These are phyloP conservation scores for Cardamine resedifolia DNA, from an alignment of 345 rosid genomes.

Conservation along the genomic window DNA sequence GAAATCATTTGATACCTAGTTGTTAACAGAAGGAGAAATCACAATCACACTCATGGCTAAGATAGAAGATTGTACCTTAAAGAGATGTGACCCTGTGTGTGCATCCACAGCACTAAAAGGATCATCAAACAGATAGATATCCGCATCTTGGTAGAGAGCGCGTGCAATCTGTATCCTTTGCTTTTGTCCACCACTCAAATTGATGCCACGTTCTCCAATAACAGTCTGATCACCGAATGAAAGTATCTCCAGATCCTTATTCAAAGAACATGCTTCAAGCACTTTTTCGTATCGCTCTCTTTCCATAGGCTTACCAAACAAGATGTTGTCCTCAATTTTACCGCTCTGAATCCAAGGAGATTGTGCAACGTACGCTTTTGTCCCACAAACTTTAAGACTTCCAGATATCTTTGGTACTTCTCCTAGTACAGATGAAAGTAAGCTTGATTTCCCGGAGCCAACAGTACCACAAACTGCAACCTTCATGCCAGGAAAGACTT, in stretches of 20 bases:
- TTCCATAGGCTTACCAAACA: conserved; percentile 77
- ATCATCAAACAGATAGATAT: conserved; percentile 83
- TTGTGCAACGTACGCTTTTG: conserved; percentile 77
- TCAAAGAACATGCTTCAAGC: conserved; percentile 72
- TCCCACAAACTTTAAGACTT: conserved; percentile 56
- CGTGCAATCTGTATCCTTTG: conserved; percentile 84
- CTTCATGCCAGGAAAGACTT: conserved; percentile 56
- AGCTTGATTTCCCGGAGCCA: conserved; percentile 81
- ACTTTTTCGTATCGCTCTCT: conserved; percentile 55
- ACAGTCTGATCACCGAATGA: conserved; percentile 77
- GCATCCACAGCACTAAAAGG: conserved; percentile 95
- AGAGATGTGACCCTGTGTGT: conserved; percentile 80
- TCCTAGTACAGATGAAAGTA: conserved; percentile 68
- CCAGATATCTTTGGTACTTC: conserved; percentile 73
- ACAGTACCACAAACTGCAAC: conserved; percentile 81
- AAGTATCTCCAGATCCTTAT: conserved; percentile 68
- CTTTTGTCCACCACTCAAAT: conserved; percentile 89
- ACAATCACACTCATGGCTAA: background rate
- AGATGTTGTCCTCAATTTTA: conserved; percentile 74
- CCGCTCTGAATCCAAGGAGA: conserved; percentile 93
- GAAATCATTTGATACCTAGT: background rate
- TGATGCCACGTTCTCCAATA: conserved; percentile 88
- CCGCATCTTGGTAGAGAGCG: conserved; percentile 82
- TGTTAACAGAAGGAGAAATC: background rate
- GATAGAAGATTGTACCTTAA: conserved; percentile 50